Base-by-base conservation (phyloP, 106 monocot genomes). In the Acorus calamus region DNA sequence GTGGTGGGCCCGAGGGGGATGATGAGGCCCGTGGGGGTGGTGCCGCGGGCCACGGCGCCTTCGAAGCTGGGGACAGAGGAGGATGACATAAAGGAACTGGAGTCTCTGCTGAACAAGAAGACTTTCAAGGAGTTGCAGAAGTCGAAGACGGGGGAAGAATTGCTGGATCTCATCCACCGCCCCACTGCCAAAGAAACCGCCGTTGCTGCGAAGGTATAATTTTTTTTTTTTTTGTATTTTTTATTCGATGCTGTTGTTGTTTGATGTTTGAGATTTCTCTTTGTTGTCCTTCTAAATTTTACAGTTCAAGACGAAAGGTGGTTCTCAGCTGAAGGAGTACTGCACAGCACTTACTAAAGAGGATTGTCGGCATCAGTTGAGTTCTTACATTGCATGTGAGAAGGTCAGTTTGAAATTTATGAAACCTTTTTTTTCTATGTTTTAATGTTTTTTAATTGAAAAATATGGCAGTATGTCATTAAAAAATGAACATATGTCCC, bases 131-230 rank as follows among this genome's bases (percentile, higher is more conserved):
- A 92, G 71, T 60, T 77, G 68, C 92, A 88, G 75, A 83, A 92
- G 68, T 85, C 88, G 2, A 99, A 99, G 77, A 92, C 98, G 11
- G 98, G 92, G 8, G 98, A 99, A 79, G 98, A 99, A 68, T 81
- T 99, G 53, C 79, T 99, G 73, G 98, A 99, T 71, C 85, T 99
- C 53, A 99, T 99, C 50, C 98, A 92, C 77, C 67, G 98, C 5
- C 98, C 98, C 6, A 99, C 98, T 53, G 98, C 98, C 0, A 99
- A 66, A 75, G 98, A 99, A 68, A 92, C 92, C 52, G 98, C 98
- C 4, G 88, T 86, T 64, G 88, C 92, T 63, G 88, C 88, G 49
- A 99, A 99, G 91, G 98, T 92, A 67, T 67, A 70, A 10, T n/a
- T n/a, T n/a, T 51, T 43, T 28, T 45, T n/a, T n/a, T 53, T 43